Evolutionary conservation across 2,329 filamentous ascomycete species (phyloP), one percentile per base, ranked within the genome.

Genomic region (Elsinoe fawcettii): DNA sequence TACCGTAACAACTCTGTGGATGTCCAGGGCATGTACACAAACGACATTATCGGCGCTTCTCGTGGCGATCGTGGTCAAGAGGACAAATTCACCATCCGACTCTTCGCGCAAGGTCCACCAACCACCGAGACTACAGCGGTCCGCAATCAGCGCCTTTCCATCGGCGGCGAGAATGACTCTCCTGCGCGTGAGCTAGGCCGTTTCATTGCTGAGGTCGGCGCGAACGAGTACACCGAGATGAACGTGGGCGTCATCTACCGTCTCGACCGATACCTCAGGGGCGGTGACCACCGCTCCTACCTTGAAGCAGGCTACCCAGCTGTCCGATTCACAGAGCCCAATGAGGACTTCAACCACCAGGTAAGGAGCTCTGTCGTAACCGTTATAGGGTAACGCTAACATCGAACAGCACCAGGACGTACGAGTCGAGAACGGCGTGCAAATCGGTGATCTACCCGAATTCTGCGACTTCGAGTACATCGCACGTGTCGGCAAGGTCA

Each of bases 391-490:
- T 37, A 12, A 37, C 16, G 22, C 46, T 51, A 16, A 51, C 11
- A 7, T 3, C 8, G 25, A 53, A 66, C 73, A 82, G 59, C n/a
- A n/a, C n/a, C n/a, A n/a, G n/a, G n/a, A n/a, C n/a, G 62, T 77
- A 0, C 71, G 78, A 1, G 70, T 77, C 11, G 70, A 74, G 49
- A 73, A 77, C 51, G 78, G 77, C 1, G 75, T 72, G 22, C 75
- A 79, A 58, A 82, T 79, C 61, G 80, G 80, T 23, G 80, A 83
- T 57, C 62, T 82, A 3, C 67, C 75, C 6, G 75, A 81, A 57
- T 83, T 80, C 61, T 76, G 79, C n/a, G 80, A 83, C 64, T 81
- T 75, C 58, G 75, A 78, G 2, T 83, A 73, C 64, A 75, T 76
- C 1, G 70, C 77, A 0, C 74, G 80, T 8, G 79, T 82, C 0